Conservation (phyloP, 2,329 filamentous ascomycete genomes). For the Thelonectria blattea region DNA sequence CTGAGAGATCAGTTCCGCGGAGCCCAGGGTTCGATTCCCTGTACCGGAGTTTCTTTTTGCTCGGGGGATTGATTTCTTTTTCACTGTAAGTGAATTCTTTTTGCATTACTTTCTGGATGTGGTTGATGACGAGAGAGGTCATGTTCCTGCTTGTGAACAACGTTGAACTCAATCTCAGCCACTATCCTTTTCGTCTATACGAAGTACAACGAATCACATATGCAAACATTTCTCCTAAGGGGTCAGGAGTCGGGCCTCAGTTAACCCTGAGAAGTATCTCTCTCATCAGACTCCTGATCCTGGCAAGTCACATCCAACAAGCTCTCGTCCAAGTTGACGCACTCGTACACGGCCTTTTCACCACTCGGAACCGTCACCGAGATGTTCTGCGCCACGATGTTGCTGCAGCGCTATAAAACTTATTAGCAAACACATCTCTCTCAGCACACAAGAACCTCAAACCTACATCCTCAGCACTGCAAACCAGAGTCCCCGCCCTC, state of each 20-base stretch:
- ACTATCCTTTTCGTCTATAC: too few relatives aligned
- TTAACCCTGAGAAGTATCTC: slow-evolving; percentile 29
- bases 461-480: slow-evolving; percentile 40
- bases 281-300: slow-evolving; percentile 4
- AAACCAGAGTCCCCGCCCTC: slow-evolving; percentile 38
- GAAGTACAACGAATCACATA: not conserved
- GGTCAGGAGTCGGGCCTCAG: not conserved
- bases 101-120: too few relatives aligned
- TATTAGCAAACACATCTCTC: not conserved
- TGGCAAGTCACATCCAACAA: slow-evolving; percentile 30
- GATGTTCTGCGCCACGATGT: slow-evolving; percentile 33
- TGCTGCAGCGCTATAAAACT: slow-evolving; percentile 31
- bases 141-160: too few relatives aligned
- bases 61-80: not conserved
- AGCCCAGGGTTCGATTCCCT: slow-evolving; percentile 40
- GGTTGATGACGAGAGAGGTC: too few relatives aligned
- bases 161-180: too few relatives aligned
- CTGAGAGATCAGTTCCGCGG: slow-evolving; percentile 33
- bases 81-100: not conserved
- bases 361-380: slow-evolving; percentile 33
- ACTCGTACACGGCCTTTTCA: slow-evolving; percentile 32
- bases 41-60: slow-evolving; percentile 30
- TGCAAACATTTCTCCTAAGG: too few relatives aligned
- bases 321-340: slow-evolving; percentile 27
- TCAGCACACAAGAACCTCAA: fast-evolving